phyloP scores from a whole-genome alignment of 257 asterid species.

The Ocimum tenuiflorum region DNA sequence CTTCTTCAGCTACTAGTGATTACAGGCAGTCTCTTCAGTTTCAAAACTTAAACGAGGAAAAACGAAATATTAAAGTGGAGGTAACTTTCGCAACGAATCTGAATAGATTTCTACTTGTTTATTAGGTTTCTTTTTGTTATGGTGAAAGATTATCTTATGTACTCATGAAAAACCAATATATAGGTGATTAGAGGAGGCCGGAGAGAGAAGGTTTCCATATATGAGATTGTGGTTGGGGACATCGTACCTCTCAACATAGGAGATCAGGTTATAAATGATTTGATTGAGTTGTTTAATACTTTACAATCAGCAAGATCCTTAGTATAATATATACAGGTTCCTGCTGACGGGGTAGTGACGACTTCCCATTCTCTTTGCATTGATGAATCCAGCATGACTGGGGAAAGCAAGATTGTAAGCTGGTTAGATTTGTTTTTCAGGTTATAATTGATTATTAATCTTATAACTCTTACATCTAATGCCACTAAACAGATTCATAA shows the following conservation, averaged over 20 bases:
- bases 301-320: constrained; percentile 10
- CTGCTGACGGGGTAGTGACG: constrained; percentile 83
- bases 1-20: constrained; percentile 72
- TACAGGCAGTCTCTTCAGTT: constrained; percentile 93
- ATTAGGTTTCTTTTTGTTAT: not conserved
- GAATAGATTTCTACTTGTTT: not conserved
- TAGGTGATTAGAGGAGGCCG: constrained; percentile 87
- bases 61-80: constrained; percentile 83
- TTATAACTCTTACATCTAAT: constrained; percentile 20
- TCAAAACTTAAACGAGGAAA: constrained; percentile 83
- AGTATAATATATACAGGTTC: constrained; percentile 45
- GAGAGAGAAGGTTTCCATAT: constrained; percentile 80
- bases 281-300: constrained; percentile 6
- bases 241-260: constrained; percentile 88
- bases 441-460: constrained; percentile 14
- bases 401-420: constrained; percentile 98
- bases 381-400: constrained; percentile 99
- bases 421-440: constrained; percentile 33
- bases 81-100: constrained; percentile 31
- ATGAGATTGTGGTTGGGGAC: constrained; percentile 90
- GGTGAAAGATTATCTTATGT: not conserved
- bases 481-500: constrained; percentile 52
- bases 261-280: constrained; percentile 58
- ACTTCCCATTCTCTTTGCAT: constrained; percentile 86
- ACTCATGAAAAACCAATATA: constrained; percentile 10